These are phyloP conservation scores for Pythium phragmiticola DNA, from an alignment of 352 stramenopile genomes.

Conservation along the genomic window DNA sequence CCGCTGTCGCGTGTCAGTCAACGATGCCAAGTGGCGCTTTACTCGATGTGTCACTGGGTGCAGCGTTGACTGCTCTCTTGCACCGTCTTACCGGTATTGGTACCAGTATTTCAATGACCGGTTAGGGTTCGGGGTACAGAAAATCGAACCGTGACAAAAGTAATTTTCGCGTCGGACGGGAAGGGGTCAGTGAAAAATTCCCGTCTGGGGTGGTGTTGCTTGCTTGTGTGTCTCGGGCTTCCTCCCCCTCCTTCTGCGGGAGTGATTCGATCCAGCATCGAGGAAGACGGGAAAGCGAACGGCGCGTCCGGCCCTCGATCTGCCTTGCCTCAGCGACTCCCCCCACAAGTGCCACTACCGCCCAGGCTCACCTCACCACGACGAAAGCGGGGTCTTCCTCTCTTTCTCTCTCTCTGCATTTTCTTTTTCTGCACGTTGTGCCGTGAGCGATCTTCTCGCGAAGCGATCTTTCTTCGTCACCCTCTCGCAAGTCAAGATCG, in stretches of 20 bases:
- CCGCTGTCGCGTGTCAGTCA: background rate
- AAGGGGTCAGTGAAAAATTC: slow-evolving; percentile 20
- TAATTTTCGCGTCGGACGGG: slow-evolving; percentile 22
- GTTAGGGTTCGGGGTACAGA: slow-evolving; percentile 14
- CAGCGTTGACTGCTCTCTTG: background rate
- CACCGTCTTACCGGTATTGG: slow-evolving; percentile 5
- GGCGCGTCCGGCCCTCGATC: background rate
- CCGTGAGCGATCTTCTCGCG: slow-evolving; percentile 2
- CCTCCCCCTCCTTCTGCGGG: slow-evolving; percentile 2
- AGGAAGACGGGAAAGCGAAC: background rate
- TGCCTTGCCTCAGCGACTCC: background rate
- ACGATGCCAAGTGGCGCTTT: slow-evolving; percentile 6
- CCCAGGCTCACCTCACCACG: no score
- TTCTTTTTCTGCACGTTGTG: background rate
- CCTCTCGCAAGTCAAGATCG: slow-evolving; percentile 13
- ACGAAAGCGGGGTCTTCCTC: no score
- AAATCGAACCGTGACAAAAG: slow-evolving; percentile 1
- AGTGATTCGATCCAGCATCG: slow-evolving; percentile 8
- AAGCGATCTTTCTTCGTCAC: background rate
- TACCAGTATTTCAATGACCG: slow-evolving; percentile 17
- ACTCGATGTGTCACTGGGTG: slow-evolving; percentile 5
- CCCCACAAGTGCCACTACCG: no score
- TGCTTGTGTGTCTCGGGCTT: background rate
- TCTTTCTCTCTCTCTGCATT: background rate
- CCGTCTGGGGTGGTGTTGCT: slow-evolving; percentile 2